phyloP scores from a whole-genome alignment of 768 basidiomycete genomes.

The Tulasnella sp. region DNA sequence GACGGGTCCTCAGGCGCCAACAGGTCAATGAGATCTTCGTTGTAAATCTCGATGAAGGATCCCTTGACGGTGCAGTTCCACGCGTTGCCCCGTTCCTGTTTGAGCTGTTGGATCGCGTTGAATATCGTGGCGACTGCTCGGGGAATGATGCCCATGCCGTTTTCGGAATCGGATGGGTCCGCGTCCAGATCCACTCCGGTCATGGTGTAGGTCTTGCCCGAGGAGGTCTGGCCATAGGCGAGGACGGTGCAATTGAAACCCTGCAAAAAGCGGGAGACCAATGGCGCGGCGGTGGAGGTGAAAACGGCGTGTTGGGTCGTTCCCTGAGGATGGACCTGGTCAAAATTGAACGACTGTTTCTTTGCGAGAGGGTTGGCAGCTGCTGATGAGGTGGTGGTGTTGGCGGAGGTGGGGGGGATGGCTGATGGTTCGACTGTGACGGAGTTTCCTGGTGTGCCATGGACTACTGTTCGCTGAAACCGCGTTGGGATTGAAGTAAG shows the following conservation, averaged over 20 bases:
- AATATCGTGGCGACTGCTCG: conserved; percentile 90
- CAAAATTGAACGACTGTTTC: conserved; percentile 86
- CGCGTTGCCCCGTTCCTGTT: conserved; percentile 64
- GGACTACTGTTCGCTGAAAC: conserved; percentile 87
- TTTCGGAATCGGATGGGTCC: conserved; percentile 74
- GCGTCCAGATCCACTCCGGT: conserved; percentile 88
- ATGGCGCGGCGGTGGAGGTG: conserved; percentile 75
- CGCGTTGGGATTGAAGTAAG: conserved; percentile 81
- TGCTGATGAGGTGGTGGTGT: conserved; percentile 50
- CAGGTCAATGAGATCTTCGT: conserved; percentile 97
- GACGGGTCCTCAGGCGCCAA: conserved; percentile 66
- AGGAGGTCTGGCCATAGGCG: conserved; percentile 96
- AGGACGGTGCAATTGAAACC: conserved; percentile 98
- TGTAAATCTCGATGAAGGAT: conserved; percentile 97
- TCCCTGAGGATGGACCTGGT: conserved; percentile 86
- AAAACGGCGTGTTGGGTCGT: conserved; percentile 84
- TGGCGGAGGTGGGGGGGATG: conserved; percentile 41
- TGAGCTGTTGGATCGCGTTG: conserved; percentile 65
- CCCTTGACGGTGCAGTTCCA: conserved; percentile 82
- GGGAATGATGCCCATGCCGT: conserved; percentile 92
- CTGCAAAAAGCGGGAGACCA: conserved; percentile 81
- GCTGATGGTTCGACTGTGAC: conserved; percentile 68
- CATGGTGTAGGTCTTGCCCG: conserved; percentile 98
- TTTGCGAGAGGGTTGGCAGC: conserved; percentile 49
- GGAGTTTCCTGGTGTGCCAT: conserved; percentile 65